Evolutionary conservation across 345 rosid genomes (phyloP).

Genomic region (Gossypium ekmanianum): DNA sequence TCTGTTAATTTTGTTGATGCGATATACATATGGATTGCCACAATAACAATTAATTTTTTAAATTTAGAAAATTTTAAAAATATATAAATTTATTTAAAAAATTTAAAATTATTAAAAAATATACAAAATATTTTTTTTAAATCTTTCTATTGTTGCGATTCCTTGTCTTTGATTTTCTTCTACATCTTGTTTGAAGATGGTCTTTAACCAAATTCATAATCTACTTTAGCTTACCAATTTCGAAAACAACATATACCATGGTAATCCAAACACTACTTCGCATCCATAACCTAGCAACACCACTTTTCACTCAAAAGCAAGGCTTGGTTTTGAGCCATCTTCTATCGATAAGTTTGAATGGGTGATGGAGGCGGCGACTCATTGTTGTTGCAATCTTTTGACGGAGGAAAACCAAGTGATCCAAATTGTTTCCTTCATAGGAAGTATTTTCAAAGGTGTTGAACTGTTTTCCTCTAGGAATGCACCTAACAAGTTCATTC

Average conservation of each 20-base stretch:
- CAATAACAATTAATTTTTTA: no score
- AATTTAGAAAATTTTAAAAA: no score
- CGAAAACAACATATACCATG: background rate
- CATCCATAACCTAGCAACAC: background rate
- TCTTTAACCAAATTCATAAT: no score
- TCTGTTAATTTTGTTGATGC: rapidly evolving
- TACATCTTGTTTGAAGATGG: background rate
- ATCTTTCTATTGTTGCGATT: background rate
- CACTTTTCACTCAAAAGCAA: background rate
- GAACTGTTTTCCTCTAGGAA: constrained; percentile 7
- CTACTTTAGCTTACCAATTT: no score
- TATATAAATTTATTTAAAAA: no score
- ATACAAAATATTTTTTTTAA: no score
- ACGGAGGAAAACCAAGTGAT: background rate
- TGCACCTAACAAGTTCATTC: background rate
- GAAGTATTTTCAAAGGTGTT: background rate
- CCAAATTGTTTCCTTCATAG: background rate
- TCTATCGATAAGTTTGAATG: background rate
- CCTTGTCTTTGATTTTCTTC: background rate
- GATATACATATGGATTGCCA: no score
- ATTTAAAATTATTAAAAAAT: no score
- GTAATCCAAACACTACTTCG: background rate
- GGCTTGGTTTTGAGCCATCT: background rate
- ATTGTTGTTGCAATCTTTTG: background rate
- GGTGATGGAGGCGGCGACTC: background rate